A percentile compares a stretch with the other conserved stretches of the same genome.
These are phyloP conservation scores for Amylocarpus encephaloides DNA, from an alignment of 2,329 filamentous ascomycete genomes.

Conservation along the genomic window DNA sequence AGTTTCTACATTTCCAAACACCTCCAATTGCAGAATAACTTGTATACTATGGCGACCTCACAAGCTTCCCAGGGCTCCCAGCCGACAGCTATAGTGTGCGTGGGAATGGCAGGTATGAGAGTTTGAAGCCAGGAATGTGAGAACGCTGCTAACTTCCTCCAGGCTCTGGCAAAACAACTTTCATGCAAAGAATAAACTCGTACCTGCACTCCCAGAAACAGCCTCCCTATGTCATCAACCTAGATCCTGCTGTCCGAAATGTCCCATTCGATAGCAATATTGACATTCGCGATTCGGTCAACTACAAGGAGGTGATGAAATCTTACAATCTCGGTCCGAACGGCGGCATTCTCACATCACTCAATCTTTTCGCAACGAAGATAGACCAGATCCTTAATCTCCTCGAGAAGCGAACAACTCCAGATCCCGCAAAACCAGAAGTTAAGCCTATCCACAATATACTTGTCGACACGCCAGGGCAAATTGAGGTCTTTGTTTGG, in stretches of 20 bases:
- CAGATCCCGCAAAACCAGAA: conserved; percentile 53
- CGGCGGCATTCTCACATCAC: conserved; percentile 87
- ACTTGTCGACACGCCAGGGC: conserved; percentile 89
- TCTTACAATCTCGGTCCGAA: conserved; percentile 97
- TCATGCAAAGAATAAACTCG: conserved; percentile 97
- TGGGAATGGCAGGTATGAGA: conserved; percentile 81
- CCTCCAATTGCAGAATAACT: conserved; percentile 1
- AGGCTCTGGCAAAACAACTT: conserved; percentile 98
- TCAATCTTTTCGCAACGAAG: conserved; percentile 97
- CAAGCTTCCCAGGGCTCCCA: conserved; percentile 29
- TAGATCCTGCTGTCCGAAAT: conserved; percentile 88
- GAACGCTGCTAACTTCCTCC: conserved; percentile 7
- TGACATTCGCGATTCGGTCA: conserved; percentile 96
- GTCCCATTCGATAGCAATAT: conserved; percentile 97
- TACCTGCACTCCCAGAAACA: conserved; percentile 76
- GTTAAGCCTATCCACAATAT: conserved; percentile 71
- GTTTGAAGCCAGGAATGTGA: neutral
- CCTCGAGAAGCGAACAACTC: conserved; percentile 78
- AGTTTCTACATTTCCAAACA: conserved; percentile 2
- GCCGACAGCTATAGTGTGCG: conserved; percentile 80
- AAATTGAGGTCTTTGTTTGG: conserved; percentile 99
- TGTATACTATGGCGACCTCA: conserved; percentile 35
- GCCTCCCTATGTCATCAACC: conserved; percentile 91
- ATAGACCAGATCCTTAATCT: conserved; percentile 89
- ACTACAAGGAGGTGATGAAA: conserved; percentile 99